Evolutionary conservation across 2,329 filamentous ascomycete species (phyloP), one percentile per base, ranked within the genome.

Genomic region (Fusarium circinatum): DNA sequence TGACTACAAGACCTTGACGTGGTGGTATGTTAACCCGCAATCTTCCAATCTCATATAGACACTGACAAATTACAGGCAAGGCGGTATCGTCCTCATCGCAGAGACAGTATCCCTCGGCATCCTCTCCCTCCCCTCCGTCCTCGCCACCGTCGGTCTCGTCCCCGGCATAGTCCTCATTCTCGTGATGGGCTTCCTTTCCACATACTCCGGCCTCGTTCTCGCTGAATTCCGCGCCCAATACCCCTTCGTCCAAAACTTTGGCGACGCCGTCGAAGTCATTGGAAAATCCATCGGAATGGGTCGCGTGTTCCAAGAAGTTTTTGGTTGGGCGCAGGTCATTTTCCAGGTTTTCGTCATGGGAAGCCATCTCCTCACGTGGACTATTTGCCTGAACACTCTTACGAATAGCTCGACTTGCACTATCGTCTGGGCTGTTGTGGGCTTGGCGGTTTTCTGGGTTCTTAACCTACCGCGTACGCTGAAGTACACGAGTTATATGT

Each of bases 51-150:
- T 13, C 15, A 24, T 36, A 24, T 17, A 36, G 34, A 30, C n/a
- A 17, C 68, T 73, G 18, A 71, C 2, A 3, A 5, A 13, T 2
- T 4, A n/a, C 48, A 84, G 84, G 84, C 84, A 86, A 80, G 85
- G 84, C 39, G 82, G 83, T 6, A 81, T 85, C 30, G 80, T 85
- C 48, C 74, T 85, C 64, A 83, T 85, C 57, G 84, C 84, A 20
- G 84, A 85, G 63, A 85, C 84, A 4, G 83, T 85, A 63, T 85
- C 83, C 1, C 82, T 86, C n/a, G 84, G 84, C 1, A 85, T 86
- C 79, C 92, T 94, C 84, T 94, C 91, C 1, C 93, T 94, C 70
- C 93, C 93, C 2, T 93, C 91, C 78, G 93, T 92, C 1, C 91
- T 94, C 78, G 91, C 92, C 6, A 84, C 91, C 18, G 85, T 94